A percentile compares a stretch with the other conserved stretches of the same genome.
phyloP scores from a whole-genome alignment of 78 protist species.

The Dictyostelium firmibasis region DNA sequence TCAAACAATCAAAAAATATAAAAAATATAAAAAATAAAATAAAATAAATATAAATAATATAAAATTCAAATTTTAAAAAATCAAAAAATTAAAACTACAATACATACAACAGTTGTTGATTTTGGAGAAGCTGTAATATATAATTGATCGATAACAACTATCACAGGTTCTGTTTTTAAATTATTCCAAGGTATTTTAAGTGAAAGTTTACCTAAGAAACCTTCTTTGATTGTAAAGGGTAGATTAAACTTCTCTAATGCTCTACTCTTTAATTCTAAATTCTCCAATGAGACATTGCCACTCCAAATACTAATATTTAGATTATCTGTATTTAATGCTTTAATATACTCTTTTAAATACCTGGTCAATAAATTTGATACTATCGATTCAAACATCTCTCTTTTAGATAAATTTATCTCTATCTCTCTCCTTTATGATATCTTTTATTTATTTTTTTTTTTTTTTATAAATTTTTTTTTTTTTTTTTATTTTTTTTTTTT shows the following conservation, averaged over 20 bases:
- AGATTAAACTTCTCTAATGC: slow-evolving; percentile 65
- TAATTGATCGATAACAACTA: slow-evolving; percentile 31
- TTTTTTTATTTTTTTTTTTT: background rate
- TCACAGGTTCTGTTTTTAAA: slow-evolving; percentile 75
- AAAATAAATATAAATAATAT: background rate
- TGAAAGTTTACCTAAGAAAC: slow-evolving; percentile 67
- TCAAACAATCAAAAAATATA: background rate
- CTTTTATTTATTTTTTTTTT: background rate
- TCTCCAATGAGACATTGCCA: slow-evolving; percentile 72
- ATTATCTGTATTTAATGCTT: slow-evolving; percentile 70
- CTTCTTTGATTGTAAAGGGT: slow-evolving; percentile 67
- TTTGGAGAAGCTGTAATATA: slow-evolving; percentile 66
- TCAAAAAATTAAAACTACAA: background rate
- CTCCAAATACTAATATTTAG: slow-evolving; percentile 74
- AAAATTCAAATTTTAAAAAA: background rate
- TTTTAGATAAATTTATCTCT: background rate
- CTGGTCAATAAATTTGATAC: slow-evolving; percentile 59
- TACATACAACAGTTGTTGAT: slow-evolving; percentile 17
- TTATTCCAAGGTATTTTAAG: slow-evolving; percentile 82
- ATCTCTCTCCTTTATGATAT: no score
- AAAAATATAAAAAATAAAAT: background rate
- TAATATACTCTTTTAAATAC: slow-evolving; percentile 62
- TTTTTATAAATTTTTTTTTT: background rate
- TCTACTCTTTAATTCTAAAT: slow-evolving; percentile 61
- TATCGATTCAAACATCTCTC: slow-evolving; percentile 60